A percentile compares a stretch with the other conserved stretches of the same genome.
These are phyloP conservation scores for Cadophora sp. DNA, from an alignment of 2,329 filamentous ascomycete genomes.

Conservation along the genomic window DNA sequence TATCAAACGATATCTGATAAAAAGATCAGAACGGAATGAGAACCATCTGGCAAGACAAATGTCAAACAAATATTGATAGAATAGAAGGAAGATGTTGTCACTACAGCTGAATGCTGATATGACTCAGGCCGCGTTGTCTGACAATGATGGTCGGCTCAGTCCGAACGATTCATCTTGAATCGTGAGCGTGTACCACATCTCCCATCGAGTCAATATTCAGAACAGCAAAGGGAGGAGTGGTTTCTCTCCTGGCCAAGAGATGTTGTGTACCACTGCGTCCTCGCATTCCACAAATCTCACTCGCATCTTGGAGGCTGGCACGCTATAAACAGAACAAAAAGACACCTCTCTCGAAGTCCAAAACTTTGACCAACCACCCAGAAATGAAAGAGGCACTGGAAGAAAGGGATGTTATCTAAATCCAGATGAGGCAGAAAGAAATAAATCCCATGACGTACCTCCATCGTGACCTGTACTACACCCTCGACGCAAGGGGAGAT, in stretches of 20 bases:
- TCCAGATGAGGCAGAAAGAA: neutral
- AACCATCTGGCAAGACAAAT: neutral
- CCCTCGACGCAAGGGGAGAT: slow-evolving; percentile 16
- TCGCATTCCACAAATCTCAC: slow-evolving; percentile 2
- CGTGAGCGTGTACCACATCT: slow-evolving; percentile 33
- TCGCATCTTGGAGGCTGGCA: neutral
- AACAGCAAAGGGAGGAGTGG: neutral
- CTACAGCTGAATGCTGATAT: slow-evolving; percentile 29
- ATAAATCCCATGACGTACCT: slow-evolving; percentile 22
- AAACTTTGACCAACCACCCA: neutral
- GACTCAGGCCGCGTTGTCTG: slow-evolving; percentile 31
- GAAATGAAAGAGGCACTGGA: neutral
- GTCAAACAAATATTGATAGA: slow-evolving; percentile 20
- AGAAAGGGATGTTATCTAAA: neutral
- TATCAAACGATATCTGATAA: slow-evolving; percentile 23
- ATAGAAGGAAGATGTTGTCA: slow-evolving; percentile 2
- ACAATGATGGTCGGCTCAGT: slow-evolving; percentile 32
- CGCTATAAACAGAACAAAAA: neutral
- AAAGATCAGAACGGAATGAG: neutral
- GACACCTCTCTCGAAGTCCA: neutral
- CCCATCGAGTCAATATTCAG: slow-evolving; percentile 21
- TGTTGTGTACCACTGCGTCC: slow-evolving; percentile 10
- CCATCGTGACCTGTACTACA: slow-evolving; percentile 23
- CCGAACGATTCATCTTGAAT: slow-evolving; percentile 32
- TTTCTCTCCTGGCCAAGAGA: slow-evolving; percentile 5